phyloP scores from a whole-genome alignment of 2,329 filamentous ascomycete genomes.

The Exophiala spinifera region DNA sequence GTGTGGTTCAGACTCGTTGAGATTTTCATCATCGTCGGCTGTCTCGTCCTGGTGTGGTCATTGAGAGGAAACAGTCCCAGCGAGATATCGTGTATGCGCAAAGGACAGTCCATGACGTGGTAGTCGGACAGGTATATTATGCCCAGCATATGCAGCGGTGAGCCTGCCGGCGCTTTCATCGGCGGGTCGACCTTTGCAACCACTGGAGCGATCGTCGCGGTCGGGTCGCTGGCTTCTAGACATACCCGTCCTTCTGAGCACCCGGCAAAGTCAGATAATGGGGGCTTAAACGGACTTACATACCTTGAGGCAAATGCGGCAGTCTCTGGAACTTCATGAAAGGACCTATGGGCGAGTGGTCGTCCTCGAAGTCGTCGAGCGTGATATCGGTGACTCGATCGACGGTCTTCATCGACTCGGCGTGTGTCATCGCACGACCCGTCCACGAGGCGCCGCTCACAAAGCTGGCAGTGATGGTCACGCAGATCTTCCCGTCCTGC shows the following conservation, averaged over 20 bases:
- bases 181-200: constrained; percentile 25
- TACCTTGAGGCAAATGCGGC: constrained; percentile 19
- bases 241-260: no score
- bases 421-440: constrained; percentile 24
- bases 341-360: constrained; percentile 13
- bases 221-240: background rate
- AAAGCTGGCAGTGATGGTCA: constrained; percentile 22
- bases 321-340: constrained; percentile 29
- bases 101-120: constrained; percentile 26
- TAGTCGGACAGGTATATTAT: constrained; percentile 27
- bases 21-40: constrained; percentile 18
- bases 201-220: constrained; percentile 19
- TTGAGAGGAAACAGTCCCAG: constrained; percentile 19
- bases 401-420: constrained; percentile 10
- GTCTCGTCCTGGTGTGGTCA: constrained; percentile 15
- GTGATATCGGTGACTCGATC: constrained; percentile 18
- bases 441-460: constrained; percentile 21
- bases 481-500: constrained; percentile 17
- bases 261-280: no score
- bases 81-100: constrained; percentile 16
- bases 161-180: constrained; percentile 16
- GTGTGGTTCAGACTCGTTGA: constrained; percentile 29
- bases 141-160: constrained; percentile 22
- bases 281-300: background rate
- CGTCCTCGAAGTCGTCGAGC: constrained; percentile 25